Percentiles rank a stretch among this genome's conserved stretches.
Evolutionary conservation across 2,329 filamentous ascomycete genomes (phyloP).

Genomic region (Metarhizium robertsii): DNA sequence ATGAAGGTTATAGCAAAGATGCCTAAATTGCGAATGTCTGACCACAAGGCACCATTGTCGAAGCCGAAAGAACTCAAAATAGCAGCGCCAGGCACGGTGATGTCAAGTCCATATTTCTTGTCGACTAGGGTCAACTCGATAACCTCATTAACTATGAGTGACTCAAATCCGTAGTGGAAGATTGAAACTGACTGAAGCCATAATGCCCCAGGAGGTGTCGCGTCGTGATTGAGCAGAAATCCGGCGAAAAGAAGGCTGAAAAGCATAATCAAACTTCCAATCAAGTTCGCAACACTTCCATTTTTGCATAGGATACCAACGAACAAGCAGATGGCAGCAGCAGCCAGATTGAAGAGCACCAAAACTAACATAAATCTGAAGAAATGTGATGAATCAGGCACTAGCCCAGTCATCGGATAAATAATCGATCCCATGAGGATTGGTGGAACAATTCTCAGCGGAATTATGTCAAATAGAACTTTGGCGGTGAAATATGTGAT

Average conservation of each 20-base stretch:
- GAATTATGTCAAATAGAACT: constrained; percentile 96
- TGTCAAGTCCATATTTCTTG: constrained; percentile 92
- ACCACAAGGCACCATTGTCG: constrained; percentile 76
- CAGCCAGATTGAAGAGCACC: constrained; percentile 91
- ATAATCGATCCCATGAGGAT: constrained; percentile 93
- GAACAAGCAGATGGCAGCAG: constrained; percentile 87
- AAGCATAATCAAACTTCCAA: constrained; percentile 93
- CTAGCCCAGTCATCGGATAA: constrained; percentile 94
- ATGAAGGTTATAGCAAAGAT: constrained; percentile 79
- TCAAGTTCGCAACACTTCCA: constrained; percentile 79
- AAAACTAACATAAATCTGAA: constrained; percentile 85
- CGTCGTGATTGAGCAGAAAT: constrained; percentile 87
- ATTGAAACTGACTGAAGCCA: constrained; percentile 95
- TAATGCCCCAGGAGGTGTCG: constrained; percentile 72
- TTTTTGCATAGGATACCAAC: constrained; percentile 95
- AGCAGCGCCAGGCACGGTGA: constrained; percentile 87
- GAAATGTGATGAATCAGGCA: constrained; percentile 75
- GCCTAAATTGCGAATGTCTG: constrained; percentile 70
- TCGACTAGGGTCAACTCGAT: constrained; percentile 82
- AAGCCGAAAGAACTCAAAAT: constrained; percentile 96
- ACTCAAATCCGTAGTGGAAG: constrained; percentile 96
- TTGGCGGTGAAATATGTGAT: constrained; percentile 92
- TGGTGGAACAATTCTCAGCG: constrained; percentile 85
- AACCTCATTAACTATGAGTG: constrained; percentile 94
- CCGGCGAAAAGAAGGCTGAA: constrained; percentile 94